phyloP scores from a whole-genome alignment of 352 stramenopile genomes.

The Pythium brachiatum region DNA sequence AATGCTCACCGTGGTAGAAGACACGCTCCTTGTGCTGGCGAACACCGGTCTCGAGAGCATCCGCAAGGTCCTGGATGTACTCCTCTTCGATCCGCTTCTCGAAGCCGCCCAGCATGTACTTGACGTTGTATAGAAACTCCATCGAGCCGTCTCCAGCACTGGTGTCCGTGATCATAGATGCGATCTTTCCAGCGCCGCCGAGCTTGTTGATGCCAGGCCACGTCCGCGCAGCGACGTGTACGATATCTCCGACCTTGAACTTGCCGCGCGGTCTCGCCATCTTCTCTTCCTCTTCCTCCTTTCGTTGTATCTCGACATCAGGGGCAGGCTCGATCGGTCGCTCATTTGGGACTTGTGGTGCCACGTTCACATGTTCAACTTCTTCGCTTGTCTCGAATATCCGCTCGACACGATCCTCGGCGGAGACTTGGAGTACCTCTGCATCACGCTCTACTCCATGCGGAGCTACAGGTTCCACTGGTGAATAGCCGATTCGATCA shows the following conservation, averaged over 20 bases:
- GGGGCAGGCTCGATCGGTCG: not conserved
- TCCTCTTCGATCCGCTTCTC: conserved; percentile 70
- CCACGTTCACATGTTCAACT: not conserved
- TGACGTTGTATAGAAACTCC: conserved; percentile 70
- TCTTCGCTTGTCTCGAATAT: too few species aligned
- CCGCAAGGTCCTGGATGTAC: conserved; percentile 31
- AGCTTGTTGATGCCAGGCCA: conserved; percentile 89
- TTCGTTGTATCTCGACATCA: not conserved
- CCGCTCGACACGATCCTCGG: too few species aligned
- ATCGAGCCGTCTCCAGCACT: conserved; percentile 11
- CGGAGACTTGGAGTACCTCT: too few species aligned
- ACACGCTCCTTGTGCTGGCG: conserved; percentile 42
- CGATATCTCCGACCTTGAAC: conserved; percentile 28
- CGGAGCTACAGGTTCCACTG: too few species aligned
- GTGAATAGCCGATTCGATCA: not conserved
- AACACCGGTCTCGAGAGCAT: conserved; percentile 19
- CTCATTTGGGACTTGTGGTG: not conserved
- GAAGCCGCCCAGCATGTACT: conserved; percentile 78
- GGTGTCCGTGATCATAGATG: conserved; percentile 37
- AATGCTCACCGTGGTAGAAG: conserved; percentile 57
- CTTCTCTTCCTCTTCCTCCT: not conserved
- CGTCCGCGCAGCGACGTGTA: conserved; percentile 42
- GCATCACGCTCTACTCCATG: too few species aligned
- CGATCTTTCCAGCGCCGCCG: conserved; percentile 63
- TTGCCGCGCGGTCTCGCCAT: conserved; percentile 9